Base-by-base conservation (phyloP, 441 rosid genomes). In the Macaranga tanarius region DNA sequence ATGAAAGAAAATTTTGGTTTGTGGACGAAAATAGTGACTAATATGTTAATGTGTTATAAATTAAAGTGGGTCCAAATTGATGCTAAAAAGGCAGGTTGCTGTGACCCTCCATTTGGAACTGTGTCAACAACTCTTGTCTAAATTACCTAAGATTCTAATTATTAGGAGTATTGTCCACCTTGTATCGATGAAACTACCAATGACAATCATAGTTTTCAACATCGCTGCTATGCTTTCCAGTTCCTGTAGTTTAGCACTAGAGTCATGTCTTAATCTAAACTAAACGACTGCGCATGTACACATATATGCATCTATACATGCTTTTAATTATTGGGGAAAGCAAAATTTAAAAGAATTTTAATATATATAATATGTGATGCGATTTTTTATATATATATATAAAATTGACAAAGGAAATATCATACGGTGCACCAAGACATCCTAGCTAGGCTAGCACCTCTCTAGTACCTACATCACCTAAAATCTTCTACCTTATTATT, bases 81-180 rank as follows among this genome's bases (percentile, higher is more conserved):
- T 70, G 75, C 77, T 62, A 20, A 40, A 80, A 83, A 80, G 80
- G 83, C 67, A 58, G 54, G 62, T 76, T 52, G 62, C 31, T 31
- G 58, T 77, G 84, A 76, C 78, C 82, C 74, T 58, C 45, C 74
- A 59, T 45, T 20, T 34, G 44, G 47, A 68, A 84, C 85, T 84
- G 83, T 79, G 86, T n/a, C 90, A 86, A 79, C 85, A 79, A 84
- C 78, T 75, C 79, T 44, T 81, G 83, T 84, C 87, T 75, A 79
- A 79, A 76, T 73, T 79, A 74, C 82, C 81, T 77, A 75, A 78
- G 82, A 78, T 81, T 76, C 83, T 70, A 74, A 80, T 77, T 68
- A 78, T 76, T 75, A 70, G 69, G 25, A 65, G 72, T 60, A 64
- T 71, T 59, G 74, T 75, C 79, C 73, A 78, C 82, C 79, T 31